phyloP scores from a whole-genome alignment of 345 rosid genomes.

The Citrus cavaleriei region DNA sequence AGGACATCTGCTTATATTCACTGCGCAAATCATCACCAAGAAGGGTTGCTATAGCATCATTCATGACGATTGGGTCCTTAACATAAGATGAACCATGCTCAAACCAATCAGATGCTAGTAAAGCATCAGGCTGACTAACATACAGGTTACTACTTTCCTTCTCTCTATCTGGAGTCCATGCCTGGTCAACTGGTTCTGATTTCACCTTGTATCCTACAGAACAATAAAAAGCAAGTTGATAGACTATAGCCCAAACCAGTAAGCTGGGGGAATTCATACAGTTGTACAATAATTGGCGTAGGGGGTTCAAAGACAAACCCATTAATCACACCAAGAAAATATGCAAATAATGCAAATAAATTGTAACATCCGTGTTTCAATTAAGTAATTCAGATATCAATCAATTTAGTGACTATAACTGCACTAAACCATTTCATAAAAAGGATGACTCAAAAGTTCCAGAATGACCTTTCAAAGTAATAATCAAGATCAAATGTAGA shows the following conservation, averaged over 20 bases:
- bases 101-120: constrained; percentile 74
- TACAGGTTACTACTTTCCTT: constrained; percentile 25
- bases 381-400: not conserved
- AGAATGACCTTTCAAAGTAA: not conserved
- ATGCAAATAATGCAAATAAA: not conserved
- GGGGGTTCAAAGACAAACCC: not conserved
- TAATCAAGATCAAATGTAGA: not conserved
- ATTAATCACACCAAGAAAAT: not conserved
- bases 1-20: constrained; percentile 52
- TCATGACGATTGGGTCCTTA: constrained; percentile 52
- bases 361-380: not conserved
- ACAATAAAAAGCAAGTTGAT: constrained; percentile 7
- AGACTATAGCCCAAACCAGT: not conserved
- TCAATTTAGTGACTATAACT: not conserved
- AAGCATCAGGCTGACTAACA: constrained; percentile 50
- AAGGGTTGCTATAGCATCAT: constrained; percentile 60
- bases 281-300: not conserved
- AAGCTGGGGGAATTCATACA: not conserved
- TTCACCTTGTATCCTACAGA: constrained; percentile 42
- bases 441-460: not conserved
- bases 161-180: constrained; percentile 34
- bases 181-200: constrained; percentile 34
- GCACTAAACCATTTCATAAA: not conserved
- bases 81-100: constrained; percentile 51
- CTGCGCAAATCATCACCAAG: constrained; percentile 69